Conservation (phyloP, 179 eudicot species). For the Carnegiea gigantea region DNA sequence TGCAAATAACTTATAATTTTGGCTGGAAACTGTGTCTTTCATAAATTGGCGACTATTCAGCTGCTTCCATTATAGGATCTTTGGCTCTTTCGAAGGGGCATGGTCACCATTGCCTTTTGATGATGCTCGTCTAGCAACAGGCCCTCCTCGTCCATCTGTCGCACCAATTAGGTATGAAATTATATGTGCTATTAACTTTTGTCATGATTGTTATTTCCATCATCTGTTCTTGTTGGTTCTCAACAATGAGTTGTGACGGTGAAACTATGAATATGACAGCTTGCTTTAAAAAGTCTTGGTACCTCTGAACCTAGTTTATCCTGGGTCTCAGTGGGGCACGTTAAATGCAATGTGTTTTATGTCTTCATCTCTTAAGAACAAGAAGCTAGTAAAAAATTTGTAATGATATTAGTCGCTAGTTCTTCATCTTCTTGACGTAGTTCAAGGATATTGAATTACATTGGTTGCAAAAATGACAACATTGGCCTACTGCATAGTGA, state of each 20-base stretch:
- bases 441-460: conserved; percentile 1
- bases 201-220: not conserved
- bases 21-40: not conserved
- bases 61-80: conserved; percentile 25
- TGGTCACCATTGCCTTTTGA: conserved; percentile 19
- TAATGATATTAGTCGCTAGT: not conserved
- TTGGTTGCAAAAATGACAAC: conserved; percentile 3
- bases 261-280: not conserved
- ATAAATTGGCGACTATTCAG: conserved; percentile 5
- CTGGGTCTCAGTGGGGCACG: not conserved
- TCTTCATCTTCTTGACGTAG: not conserved
- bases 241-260: not conserved
- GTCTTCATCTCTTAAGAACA: too few relatives aligned
- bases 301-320: not conserved
- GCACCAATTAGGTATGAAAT: conserved; percentile 27
- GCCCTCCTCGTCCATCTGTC: conserved; percentile 21
- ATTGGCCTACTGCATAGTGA: not conserved
- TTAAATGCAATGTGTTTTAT: not conserved
- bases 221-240: not conserved
- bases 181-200: not conserved
- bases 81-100: conserved; percentile 19
- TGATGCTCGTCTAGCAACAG: conserved; percentile 11
- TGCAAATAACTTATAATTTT: not conserved
- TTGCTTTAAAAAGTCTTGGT: not conserved
- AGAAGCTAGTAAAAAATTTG: not conserved